Evolutionary conservation across 345 rosid genomes (phyloP), one percentile per base, ranked within the genome.

Genomic region (Psidium guajava): DNA sequence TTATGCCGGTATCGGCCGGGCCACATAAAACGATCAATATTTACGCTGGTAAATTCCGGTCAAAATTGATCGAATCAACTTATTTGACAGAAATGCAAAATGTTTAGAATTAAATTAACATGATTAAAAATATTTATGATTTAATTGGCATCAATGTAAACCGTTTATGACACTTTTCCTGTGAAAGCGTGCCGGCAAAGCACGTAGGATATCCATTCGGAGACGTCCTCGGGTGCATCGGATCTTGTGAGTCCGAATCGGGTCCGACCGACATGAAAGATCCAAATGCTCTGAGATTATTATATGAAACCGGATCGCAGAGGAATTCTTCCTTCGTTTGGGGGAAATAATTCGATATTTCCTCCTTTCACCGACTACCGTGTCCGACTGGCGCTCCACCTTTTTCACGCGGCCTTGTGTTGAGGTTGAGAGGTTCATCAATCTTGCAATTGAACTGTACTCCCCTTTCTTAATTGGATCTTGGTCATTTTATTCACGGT

Each of bases 11-110:
- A 8, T 49, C 9, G 51, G 11, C 13, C 11, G 13, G 1, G 13
- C 0, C 51, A 49, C 2, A 3, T 49, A 49, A 49, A 13, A 49
- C 51, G 51, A 49, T 11, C 3, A 11, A 49, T 49, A 11, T 49
- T 2, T 0, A 10, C 13, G 2, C 2, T 3, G 0, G 13, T 49
- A 11, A 49, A 10, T 49, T 49, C 3, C 13, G 13, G 3, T 2
- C 51, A 49, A 49, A 49, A 49, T 11, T 11, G 51, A 2, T 0
- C 3, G 3, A 49, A 49, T 49, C 3, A 49, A 11, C 51, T 49
- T 13, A 49, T 1, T 49, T 11, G 3, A 3, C 13, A 9, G 3
- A 49, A 49, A 49, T 49, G 51, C 13, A 49, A 49, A 49, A 49
- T 49, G 0, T 49, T 49, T 49, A 49, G 44, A 49, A 49, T 11